Evolutionary conservation across 2,329 filamentous ascomycete species (phyloP), one percentile per base, ranked within the genome.

Genomic region (Claviceps sp.): DNA sequence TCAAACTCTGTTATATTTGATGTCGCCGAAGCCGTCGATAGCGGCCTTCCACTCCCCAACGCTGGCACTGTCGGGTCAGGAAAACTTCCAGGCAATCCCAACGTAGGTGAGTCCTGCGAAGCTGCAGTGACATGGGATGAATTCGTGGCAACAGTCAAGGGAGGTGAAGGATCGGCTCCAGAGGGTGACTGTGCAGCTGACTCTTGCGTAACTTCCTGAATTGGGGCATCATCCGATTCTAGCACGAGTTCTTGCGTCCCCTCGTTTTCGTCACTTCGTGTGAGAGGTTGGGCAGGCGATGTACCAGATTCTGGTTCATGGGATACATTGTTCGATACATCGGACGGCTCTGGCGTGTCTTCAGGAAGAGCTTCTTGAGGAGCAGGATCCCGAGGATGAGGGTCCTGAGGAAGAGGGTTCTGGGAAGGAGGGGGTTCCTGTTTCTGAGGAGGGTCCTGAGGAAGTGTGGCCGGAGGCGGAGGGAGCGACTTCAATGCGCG

Each of bases 1-100:
- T 89, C 86, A 58, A 88, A 86, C 59, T 86, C 82, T 0, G 84
- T 88, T 7, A 75, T 75, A 43, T 74, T 74, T n/a, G 81, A 83
- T 5, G 68, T 69, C 47, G 68, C 69, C 5, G 84, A 85, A 14
- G 79, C 62, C 3, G 82, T 77, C 16, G 83, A 84, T 37, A 65
- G 66, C 2, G 80, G 81, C 37, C 70, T 67, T 44, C 77, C 70
- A 34, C 80, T 74, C 13, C 65, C 61, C 20, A 68, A 67, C 9
- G 64, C 56, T 2, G 65, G 61, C 46, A 68, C 67, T 24, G 60
- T 71, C 41, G 65, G 58, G 30, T 66, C 64, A 50, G 78, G 74
- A 61, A 85, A 81, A 59, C 76, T 76, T 9, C 82, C 82, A 4
- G 83, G 82, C 54, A 86, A 75, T 5, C 80, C 83, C 16, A 88